phyloP scores from a whole-genome alignment of 129 eudicot species.

The Kitagawia praeruptora region DNA sequence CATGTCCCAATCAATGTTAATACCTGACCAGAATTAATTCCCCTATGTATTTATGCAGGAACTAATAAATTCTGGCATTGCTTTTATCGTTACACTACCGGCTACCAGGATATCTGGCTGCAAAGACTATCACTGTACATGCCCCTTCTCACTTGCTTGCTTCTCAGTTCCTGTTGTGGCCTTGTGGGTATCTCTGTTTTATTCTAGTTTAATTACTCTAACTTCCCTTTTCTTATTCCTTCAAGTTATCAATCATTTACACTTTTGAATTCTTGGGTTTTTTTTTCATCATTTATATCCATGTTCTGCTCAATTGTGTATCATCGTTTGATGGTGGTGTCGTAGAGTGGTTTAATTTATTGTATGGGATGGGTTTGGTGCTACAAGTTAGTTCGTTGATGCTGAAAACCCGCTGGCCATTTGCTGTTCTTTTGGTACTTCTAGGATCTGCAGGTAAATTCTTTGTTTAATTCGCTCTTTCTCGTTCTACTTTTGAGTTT shows the following conservation, averaged over 20 bases:
- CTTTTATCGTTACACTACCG: no score
- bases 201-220: not conserved
- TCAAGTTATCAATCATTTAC: constrained; percentile 9
- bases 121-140: no score
- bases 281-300: not conserved
- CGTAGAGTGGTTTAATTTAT: constrained; percentile 15
- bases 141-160: constrained; percentile 44
- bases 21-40: no score
- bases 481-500: constrained; percentile 7
- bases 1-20: no score
- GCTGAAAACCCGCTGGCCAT: constrained; percentile 34
- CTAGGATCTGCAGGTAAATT: no score
- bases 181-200: no score
- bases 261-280: not conserved
- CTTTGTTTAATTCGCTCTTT: not conserved
- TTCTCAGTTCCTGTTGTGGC: constrained; percentile 54
- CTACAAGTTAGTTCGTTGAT: constrained; percentile 35
- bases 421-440: constrained; percentile 35
- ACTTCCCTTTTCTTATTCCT: constrained; percentile 2
- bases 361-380: constrained; percentile 58
- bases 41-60: no score
- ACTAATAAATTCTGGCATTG: no score
- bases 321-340: constrained; percentile 11
- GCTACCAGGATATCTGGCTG: no score
- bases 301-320: constrained; percentile 8